Conservation (phyloP, 208 protist species). For the Acanthamoeba quina region DNA sequence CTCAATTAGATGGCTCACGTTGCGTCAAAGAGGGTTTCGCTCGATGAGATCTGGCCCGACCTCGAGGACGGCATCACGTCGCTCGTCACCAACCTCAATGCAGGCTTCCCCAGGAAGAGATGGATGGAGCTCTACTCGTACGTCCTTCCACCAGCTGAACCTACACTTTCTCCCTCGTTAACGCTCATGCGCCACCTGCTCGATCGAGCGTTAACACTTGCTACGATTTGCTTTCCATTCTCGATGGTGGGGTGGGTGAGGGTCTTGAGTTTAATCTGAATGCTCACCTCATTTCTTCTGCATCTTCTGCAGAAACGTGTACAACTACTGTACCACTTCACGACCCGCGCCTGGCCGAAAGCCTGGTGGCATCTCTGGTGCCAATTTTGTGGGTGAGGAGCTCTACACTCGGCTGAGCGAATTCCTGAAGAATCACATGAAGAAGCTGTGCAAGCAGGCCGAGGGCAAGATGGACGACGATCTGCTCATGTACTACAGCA, state of each 20-base stretch:
- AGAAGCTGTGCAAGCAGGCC: slow-evolving; percentile 78
- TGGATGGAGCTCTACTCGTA: slow-evolving; percentile 86
- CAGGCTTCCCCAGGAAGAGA: slow-evolving; percentile 76
- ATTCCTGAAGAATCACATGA: slow-evolving; percentile 84
- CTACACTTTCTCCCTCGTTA: background rate
- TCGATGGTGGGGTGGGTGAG: background rate
- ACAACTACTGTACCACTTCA: slow-evolving; percentile 86
- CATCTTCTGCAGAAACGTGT: slow-evolving; percentile 79
- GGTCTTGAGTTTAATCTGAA: background rate
- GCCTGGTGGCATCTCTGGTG: slow-evolving; percentile 75
- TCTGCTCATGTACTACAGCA: slow-evolving; percentile 82
- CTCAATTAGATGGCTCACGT: slow-evolving; percentile 68
- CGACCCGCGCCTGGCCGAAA: slow-evolving; percentile 57
- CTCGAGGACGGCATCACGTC: slow-evolving; percentile 81
- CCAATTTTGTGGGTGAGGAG: slow-evolving; percentile 86
- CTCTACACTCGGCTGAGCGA: slow-evolving; percentile 81
- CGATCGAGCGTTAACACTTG: too few species aligned
- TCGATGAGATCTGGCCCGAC: slow-evolving; percentile 84
- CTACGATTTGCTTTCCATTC: background rate
- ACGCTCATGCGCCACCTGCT: too few species aligned
- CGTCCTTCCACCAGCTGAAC: background rate
- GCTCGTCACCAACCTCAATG: slow-evolving; percentile 80
- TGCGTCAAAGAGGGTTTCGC: slow-evolving; percentile 71
- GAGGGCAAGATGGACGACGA: slow-evolving; percentile 69
- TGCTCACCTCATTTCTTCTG: background rate